Evolutionary conservation across 2,329 filamentous ascomycete species (phyloP), one percentile per base, ranked within the genome.

Genomic region (Trichoderma gracile): DNA sequence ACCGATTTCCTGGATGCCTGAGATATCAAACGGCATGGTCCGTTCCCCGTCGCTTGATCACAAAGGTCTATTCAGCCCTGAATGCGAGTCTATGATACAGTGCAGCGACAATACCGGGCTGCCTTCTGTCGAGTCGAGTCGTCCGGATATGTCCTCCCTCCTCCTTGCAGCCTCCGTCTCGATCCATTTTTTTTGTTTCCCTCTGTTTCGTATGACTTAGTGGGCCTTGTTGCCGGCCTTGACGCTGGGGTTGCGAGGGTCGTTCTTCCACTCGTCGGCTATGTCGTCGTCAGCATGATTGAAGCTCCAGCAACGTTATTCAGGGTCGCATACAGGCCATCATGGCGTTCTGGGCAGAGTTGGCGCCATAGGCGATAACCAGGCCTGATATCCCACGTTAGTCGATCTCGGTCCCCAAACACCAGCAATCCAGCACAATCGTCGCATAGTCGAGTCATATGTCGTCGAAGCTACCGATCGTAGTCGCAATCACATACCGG

Each of bases 261-360:
- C 94, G 84, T 97, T 96, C 89, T 93, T 96, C 87, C 86, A 97
- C 83, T 98, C 92, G 73, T 91, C 91, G 83, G 88, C 94, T 98
- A 73, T 69, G 55, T 27, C 52, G 66, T 33, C 53, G 70, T 76
- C 66, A 76, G 73, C 67, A 15, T 21, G 38, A 21, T 12, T 53
- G 3, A 55, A n/a, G 12, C 17, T 8, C 2, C n/a, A 27, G 63
- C 23, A 27, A 59, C 2, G 38, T 49, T 45, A 49, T 40, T 57
- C 57, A 67, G 65, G 33, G 46, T 49, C 66, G 59, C 79, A 69
- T 87, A 98, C 94, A 86, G 78, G 86, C 82, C 82, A 89, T 88
- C 82, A 96, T 85, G 73, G 86, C 81, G 78, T 85, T 90, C 77
- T 92, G 89, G 72, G 89, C 85, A 68, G 91, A 86, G 85, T 96